Evolutionary conservation across 2,329 filamentous ascomycete species (phyloP).

Genomic region (Penicillium occitanis): DNA sequence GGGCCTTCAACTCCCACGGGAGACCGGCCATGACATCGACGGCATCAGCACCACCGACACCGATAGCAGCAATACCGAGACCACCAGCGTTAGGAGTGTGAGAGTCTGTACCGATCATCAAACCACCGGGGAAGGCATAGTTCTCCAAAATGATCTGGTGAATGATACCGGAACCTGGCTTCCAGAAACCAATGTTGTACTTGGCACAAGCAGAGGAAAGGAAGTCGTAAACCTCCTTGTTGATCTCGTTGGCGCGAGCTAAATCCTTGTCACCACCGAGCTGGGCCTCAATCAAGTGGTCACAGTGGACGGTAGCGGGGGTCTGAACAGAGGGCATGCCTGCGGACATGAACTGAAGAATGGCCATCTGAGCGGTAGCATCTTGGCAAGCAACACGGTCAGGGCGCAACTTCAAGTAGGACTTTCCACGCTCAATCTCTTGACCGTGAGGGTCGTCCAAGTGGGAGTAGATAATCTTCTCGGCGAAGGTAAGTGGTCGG

Average conservation of each 20-base stretch:
- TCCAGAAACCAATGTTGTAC: constrained; percentile 99
- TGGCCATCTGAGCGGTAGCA: constrained; percentile 99
- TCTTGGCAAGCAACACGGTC: constrained; percentile 99
- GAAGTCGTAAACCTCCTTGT: constrained; percentile 99
- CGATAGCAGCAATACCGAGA: constrained; percentile 91
- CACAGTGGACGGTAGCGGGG: constrained; percentile 94
- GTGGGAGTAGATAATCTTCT: constrained; percentile 99
- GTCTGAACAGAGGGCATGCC: constrained; percentile 95
- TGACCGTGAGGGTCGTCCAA: constrained; percentile 94
- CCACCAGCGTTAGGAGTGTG: constrained; percentile 97
- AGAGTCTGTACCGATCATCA: constrained; percentile 96
- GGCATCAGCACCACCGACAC: constrained; percentile 96
- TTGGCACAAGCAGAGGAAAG: constrained; percentile 90
- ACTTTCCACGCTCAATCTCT: constrained; percentile 92
- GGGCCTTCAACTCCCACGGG: constrained; percentile 97
- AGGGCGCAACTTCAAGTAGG: constrained; percentile 93
- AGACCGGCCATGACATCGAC: constrained; percentile 98
- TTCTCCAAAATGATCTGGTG: constrained; percentile 99
- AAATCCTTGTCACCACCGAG: constrained; percentile 91
- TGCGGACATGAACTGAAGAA: constrained; percentile 99
- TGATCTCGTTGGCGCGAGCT: constrained; percentile 83
- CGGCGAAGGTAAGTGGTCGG: constrained; percentile 88
- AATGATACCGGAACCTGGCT: constrained; percentile 96
- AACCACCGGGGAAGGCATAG: constrained; percentile 97
- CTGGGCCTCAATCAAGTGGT: constrained; percentile 98